phyloP scores from a whole-genome alignment of 1,284 basidiomycete genomes.

The Xerocomus amazonicus region DNA sequence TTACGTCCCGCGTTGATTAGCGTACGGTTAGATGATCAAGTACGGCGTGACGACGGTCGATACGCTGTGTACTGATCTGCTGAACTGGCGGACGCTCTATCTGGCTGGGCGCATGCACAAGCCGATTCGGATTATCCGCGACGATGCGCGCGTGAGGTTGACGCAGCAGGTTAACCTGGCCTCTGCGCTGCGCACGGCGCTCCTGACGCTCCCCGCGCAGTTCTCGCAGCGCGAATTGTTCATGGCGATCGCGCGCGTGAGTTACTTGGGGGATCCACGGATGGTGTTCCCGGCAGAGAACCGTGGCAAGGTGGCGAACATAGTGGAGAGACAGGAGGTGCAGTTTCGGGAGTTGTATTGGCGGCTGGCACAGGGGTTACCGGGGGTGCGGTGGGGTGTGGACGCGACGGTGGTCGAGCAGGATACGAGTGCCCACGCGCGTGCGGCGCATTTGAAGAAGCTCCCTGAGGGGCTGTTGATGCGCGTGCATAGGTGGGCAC shows the following conservation, averaged over 20 bases:
- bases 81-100: conserved; percentile 93
- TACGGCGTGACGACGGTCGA: conserved; percentile 97
- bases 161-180: conserved; percentile 93
- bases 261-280: conserved; percentile 88
- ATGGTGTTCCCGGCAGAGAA: conserved; percentile 96
- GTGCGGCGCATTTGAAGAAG: conserved; percentile 71
- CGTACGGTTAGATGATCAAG: conserved; percentile 73
- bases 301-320: conserved; percentile 90
- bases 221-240: conserved; percentile 85
- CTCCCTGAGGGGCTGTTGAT: conserved; percentile 67
- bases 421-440: conserved; percentile 61
- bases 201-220: conserved; percentile 66
- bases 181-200: conserved; percentile 82
- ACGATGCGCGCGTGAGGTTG: conserved; percentile 84
- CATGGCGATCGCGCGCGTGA: conserved; percentile 81
- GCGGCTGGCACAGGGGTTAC: conserved; percentile 70
- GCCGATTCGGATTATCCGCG: conserved; percentile 84
- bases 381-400: conserved; percentile 68
- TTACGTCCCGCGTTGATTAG: neutral
- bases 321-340: conserved; percentile 76
- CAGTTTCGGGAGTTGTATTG: conserved; percentile 90
- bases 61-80: conserved; percentile 82
- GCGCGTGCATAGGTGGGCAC: conserved; percentile 41
- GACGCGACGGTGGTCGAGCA: conserved; percentile 58
- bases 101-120: conserved; percentile 97